Evolutionary conservation across 2,329 filamentous ascomycete species (phyloP).

Genomic region (Penicillium sp.): DNA sequence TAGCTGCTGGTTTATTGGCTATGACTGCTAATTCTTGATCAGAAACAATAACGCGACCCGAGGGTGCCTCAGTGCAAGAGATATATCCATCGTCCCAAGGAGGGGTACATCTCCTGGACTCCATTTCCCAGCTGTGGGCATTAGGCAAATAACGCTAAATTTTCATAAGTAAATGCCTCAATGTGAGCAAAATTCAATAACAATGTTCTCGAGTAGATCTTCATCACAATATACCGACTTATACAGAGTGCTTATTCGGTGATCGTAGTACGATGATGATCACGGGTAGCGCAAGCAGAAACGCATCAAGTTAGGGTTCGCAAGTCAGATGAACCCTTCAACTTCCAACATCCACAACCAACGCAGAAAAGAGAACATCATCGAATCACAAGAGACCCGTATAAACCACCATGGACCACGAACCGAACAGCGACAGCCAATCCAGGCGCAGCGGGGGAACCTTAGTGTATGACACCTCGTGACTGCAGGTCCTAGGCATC

Average conservation of each 20-base stretch:
- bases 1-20: not conserved
- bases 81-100: not conserved
- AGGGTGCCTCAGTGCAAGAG: not conserved
- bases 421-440: not conserved
- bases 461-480: slow-evolving; percentile 1
- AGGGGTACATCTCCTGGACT: not conserved
- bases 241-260: not conserved
- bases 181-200: not conserved
- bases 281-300: not conserved
- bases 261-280: not conserved
- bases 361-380: not conserved
- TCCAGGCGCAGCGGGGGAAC: not conserved
- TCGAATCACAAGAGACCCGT: not conserved
- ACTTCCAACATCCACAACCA: not conserved
- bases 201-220: not conserved
- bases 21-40: not conserved
- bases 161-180: not conserved
- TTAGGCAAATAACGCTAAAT: not conserved
- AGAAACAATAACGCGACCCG: not conserved
- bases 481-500: slow-evolving; percentile 2
- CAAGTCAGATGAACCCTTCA: not conserved
- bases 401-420: not conserved
- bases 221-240: not conserved
- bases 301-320: not conserved
- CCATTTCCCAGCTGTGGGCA: not conserved